These are phyloP conservation scores for Xylariaceae sp. DNA, from an alignment of 2,329 filamentous ascomycete genomes.

Conservation along the genomic window DNA sequence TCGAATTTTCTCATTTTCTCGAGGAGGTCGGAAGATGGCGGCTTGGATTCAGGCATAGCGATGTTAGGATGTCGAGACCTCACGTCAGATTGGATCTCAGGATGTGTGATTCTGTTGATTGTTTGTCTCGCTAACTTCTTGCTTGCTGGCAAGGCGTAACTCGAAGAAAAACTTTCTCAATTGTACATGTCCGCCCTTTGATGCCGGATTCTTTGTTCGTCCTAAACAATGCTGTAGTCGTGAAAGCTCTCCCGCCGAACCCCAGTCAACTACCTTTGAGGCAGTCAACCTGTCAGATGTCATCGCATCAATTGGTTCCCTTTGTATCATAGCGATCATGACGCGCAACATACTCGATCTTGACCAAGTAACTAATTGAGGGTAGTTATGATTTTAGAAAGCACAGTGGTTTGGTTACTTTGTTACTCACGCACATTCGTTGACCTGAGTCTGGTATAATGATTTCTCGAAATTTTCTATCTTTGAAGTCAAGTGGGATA, in stretches of 20 bases:
- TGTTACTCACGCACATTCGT: too few species aligned
- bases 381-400: too few species aligned
- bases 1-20: not conserved
- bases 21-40: not conserved
- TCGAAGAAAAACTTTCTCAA: constrained; percentile 1
- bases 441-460: too few species aligned
- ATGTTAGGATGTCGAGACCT: not conserved
- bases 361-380: too few species aligned
- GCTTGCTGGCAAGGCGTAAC: not conserved
- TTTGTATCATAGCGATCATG: too few species aligned
- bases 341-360: too few species aligned
- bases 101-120: not conserved
- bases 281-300: too few species aligned
- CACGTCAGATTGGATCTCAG: not conserved
- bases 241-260: too few species aligned
- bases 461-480: too few species aligned
- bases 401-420: too few species aligned
- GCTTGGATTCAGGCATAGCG: not conserved
- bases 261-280: too few species aligned
- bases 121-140: not conserved
- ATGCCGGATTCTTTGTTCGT: constrained; percentile 5
- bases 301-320: too few species aligned
- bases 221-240: constrained; percentile 2
- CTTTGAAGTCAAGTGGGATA: not conserved
- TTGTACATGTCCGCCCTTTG: constrained; percentile 3